Conservation (phyloP, 208 protist genomes). For the Trypanosoma melophagium region DNA sequence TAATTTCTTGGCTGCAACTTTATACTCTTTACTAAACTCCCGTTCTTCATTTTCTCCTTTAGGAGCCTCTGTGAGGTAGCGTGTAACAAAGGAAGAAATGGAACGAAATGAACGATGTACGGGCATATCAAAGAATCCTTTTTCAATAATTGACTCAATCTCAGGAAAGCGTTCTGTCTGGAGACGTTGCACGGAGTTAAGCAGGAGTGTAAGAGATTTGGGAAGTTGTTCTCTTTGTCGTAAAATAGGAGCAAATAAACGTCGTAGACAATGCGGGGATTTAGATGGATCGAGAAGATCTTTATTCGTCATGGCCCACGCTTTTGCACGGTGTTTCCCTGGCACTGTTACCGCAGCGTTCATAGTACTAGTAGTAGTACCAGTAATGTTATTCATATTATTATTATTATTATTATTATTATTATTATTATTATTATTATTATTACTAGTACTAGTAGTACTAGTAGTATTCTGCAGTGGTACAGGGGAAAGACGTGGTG, state of each 20-base stretch:
- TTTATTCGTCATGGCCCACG: constrained; percentile 33
- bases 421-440: not conserved
- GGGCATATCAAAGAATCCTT: constrained; percentile 49
- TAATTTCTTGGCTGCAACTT: constrained; percentile 2
- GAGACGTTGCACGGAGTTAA: constrained; percentile 45
- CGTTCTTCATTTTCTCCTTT: not conserved
- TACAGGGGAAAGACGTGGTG: not conserved
- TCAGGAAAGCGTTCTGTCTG: constrained; percentile 44
- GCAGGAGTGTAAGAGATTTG: constrained; percentile 48
- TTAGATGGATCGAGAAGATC: constrained; percentile 57
- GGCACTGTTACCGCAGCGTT: not conserved
- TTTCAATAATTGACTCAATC: constrained; percentile 47
- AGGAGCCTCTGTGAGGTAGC: constrained; percentile 28
- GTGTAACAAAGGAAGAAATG: constrained; percentile 41
- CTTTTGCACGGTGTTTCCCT: constrained; percentile 32
- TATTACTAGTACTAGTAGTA: not conserved
- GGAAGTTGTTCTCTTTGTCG: constrained; percentile 44
- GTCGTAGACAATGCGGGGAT: constrained; percentile 56
- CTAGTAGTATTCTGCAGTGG: not conserved
- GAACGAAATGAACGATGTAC: constrained; percentile 56
- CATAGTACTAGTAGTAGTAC: not conserved
- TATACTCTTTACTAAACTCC: constrained; percentile 18
- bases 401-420: not conserved
- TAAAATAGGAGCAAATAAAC: constrained; percentile 65
- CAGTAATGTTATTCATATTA: not conserved